Evolutionary conservation across 129 eudicot species (phyloP).

Genomic region (Dittrichia graveolens): DNA sequence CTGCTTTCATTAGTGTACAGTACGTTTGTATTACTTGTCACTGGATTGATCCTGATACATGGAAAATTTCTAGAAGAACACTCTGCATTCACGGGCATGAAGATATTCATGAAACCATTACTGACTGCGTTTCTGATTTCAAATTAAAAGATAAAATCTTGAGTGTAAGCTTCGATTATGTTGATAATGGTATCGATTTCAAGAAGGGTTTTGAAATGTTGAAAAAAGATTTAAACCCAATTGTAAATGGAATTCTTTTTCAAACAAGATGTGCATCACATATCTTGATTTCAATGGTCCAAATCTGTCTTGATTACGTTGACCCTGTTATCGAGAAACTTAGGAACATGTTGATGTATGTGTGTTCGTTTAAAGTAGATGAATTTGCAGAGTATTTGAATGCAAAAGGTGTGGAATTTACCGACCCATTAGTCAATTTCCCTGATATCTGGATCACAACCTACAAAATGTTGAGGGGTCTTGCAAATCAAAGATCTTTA

Average conservation of each 20-base stretch:
- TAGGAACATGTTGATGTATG: background rate
- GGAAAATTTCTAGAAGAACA: constrained; percentile 11
- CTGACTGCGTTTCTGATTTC: background rate
- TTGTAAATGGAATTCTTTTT: constrained; percentile 4
- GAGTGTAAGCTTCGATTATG: constrained; percentile 9
- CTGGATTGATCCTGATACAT: constrained; percentile 20
- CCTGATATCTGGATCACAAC: constrained; percentile 13
- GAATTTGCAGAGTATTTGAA: background rate
- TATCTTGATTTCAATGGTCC: constrained; percentile 22
- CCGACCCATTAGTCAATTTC: background rate
- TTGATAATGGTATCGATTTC: background rate
- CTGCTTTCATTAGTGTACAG: background rate
- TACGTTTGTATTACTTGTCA: constrained; percentile 21
- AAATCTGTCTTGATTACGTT: constrained; percentile 4
- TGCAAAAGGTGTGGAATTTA: background rate
- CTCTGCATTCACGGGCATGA: background rate
- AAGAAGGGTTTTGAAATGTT: background rate
- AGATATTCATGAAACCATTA: background rate
- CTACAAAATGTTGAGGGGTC: background rate
- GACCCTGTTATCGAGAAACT: background rate
- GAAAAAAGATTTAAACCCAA: background rate
- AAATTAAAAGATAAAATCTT: constrained; percentile 5
- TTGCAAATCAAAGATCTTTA: background rate
- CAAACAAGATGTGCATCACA: background rate
- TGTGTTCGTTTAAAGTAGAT: background rate